Conservation (phyloP, 2,329 filamentous ascomycete species). For the Alternaria sp. region DNA sequence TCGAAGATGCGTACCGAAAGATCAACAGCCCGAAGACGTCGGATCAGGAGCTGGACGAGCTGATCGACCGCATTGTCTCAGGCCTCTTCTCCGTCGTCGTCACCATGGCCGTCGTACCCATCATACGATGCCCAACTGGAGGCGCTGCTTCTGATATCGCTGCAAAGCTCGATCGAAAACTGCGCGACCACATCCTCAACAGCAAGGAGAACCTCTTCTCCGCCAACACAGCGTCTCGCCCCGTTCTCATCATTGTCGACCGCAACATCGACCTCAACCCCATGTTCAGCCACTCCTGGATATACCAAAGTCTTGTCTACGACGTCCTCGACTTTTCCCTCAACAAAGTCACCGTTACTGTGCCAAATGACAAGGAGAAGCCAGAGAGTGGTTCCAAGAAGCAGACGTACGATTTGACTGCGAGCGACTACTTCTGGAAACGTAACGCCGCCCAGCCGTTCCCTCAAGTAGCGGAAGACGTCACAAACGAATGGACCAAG, state of each 20-base stretch:
- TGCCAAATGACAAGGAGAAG: constrained; percentile 77
- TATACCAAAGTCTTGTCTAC: constrained; percentile 35
- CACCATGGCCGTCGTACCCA: constrained; percentile 98
- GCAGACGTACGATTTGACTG: constrained; percentile 86
- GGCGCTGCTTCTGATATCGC: constrained; percentile 94
- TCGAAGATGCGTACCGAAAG: constrained; percentile 79
- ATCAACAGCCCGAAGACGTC: constrained; percentile 91
- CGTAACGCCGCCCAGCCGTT: constrained; percentile 75
- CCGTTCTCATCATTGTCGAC: constrained; percentile 91
- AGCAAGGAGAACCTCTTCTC: constrained; percentile 98
- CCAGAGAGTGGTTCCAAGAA: constrained; percentile 78
- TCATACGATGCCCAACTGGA: constrained; percentile 92
- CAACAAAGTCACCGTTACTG: constrained; percentile 93
- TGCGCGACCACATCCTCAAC: constrained; percentile 95
- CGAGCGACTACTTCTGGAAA: constrained; percentile 95
- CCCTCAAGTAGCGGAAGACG: constrained; percentile 75
- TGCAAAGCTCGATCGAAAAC: constrained; percentile 90
- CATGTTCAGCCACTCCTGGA: constrained; percentile 98
- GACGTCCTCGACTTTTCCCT: constrained; percentile 71
- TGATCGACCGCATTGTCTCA: constrained; percentile 90
- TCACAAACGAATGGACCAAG: constrained; percentile 88
- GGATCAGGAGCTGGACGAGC: constrained; percentile 85
- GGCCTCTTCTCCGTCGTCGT: constrained; percentile 97
- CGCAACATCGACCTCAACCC: constrained; percentile 94
- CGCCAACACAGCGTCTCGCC: constrained; percentile 72